Percentiles rank a stretch among this genome's conserved stretches.
These are phyloP conservation scores for Lachancea dasiensis DNA, from an alignment of 805 yeast genomes.

Conservation along the genomic window DNA sequence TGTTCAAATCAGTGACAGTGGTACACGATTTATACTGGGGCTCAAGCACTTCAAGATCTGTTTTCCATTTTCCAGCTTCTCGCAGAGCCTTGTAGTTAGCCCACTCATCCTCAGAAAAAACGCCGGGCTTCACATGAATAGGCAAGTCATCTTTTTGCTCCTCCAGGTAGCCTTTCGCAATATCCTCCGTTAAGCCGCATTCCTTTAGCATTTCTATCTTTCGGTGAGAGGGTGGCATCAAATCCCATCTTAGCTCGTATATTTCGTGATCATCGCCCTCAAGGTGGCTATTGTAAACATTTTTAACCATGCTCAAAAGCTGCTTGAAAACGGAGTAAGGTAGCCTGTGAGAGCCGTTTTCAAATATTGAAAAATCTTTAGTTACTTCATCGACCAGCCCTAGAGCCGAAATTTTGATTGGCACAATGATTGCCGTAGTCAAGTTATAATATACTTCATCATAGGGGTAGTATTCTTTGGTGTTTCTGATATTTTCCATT, in stretches of 20 bases:
- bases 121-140: conserved; percentile 21
- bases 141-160: conserved; percentile 32
- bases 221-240: conserved; percentile 22
- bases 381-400: conserved; percentile 21
- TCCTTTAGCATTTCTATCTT: conserved; percentile 19
- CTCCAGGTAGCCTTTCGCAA: conserved; percentile 29
- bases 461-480: conserved; percentile 21
- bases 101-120: conserved; percentile 33
- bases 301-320: conserved; percentile 39
- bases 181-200: conserved; percentile 30
- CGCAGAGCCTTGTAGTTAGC: conserved; percentile 14
- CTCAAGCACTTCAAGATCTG: conserved; percentile 28
- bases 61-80: conserved; percentile 21
- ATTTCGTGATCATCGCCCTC: conserved; percentile 32
- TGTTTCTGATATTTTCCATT: conserved; percentile 25
- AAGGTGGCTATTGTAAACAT: conserved; percentile 36
- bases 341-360: conserved; percentile 23
- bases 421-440: conserved; percentile 19
- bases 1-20: conserved; percentile 38
- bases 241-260: conserved; percentile 28
- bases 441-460: conserved; percentile 22
- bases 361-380: conserved; percentile 19
- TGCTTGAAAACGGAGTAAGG: conserved; percentile 41
- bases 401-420: conserved; percentile 21
- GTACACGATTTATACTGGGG: conserved; percentile 37